phyloP scores from a whole-genome alignment of 148 eudicot species.

The Fagopyrum esculentum region DNA sequence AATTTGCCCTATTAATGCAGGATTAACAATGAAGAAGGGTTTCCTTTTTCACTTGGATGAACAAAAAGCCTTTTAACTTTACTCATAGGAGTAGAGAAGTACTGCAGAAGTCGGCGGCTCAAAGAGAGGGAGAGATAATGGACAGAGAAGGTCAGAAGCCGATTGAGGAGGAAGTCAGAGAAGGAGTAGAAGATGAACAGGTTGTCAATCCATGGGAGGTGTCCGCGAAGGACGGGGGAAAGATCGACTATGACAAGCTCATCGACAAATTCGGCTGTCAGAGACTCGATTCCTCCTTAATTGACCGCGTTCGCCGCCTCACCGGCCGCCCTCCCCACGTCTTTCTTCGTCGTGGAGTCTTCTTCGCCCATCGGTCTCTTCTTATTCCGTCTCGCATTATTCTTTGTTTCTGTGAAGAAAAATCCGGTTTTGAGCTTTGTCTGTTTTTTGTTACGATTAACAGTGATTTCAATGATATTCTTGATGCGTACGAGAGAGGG shows the following conservation, averaged over 20 bases:
- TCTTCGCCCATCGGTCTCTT: conserved; percentile 81
- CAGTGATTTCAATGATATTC: conserved; percentile 65
- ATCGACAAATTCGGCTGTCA: conserved; percentile 87
- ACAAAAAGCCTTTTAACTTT: too few relatives aligned
- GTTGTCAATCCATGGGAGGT: conserved; percentile 90
- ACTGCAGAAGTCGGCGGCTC: background rate
- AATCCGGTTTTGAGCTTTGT: background rate
- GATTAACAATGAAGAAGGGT: too few relatives aligned
- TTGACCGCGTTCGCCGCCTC: conserved; percentile 59
- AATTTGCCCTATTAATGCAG: too few relatives aligned
- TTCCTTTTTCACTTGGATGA: too few relatives aligned
- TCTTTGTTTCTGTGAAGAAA: background rate
- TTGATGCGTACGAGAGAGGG: conserved; percentile 83
- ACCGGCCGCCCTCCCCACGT: conserved; percentile 70
- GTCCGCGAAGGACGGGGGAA: conserved; percentile 59
- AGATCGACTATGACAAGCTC: conserved; percentile 88
- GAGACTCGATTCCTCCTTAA: conserved; percentile 45
- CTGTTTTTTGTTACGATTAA: background rate
- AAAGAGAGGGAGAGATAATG: conserved; percentile 5
- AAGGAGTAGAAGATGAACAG: conserved; percentile 41
- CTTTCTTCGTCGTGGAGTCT: conserved; percentile 90
- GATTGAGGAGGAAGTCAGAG: background rate
- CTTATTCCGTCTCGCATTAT: background rate
- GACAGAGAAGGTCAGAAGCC: conserved; percentile 14
- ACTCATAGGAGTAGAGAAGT: too few relatives aligned